A percentile compares a stretch with the other conserved stretches of the same genome.
Evolutionary conservation across 305 asterid species (phyloP).

Genomic region (Stenogyne calaminthoides): DNA sequence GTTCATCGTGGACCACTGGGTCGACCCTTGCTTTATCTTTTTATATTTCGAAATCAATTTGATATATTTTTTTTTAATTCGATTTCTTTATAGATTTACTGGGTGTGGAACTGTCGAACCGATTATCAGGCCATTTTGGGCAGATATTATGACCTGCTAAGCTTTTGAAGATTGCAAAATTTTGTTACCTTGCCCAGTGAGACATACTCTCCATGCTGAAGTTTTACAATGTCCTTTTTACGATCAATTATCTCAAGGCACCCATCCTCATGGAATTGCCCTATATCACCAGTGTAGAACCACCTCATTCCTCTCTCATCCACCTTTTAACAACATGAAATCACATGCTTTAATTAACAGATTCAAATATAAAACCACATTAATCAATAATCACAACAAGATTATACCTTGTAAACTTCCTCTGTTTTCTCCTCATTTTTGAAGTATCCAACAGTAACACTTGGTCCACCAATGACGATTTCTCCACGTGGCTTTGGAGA

Average conservation of each 20-base stretch:
- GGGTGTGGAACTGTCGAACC: no score
- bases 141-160: no score
- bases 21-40: no score
- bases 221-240: slow-evolving; percentile 91
- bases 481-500: slow-evolving; percentile 94
- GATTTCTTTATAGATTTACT: no score
- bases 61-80: no score
- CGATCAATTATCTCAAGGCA: slow-evolving; percentile 97
- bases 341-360: neutral
- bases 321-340: slow-evolving; percentile 46
- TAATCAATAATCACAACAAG: neutral
- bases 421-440: slow-evolving; percentile 80
- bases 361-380: neutral
- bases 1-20: no score
- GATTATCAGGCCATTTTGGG: no score
- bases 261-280: slow-evolving; percentile 86
- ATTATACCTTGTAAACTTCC: slow-evolving; percentile 86
- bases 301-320: slow-evolving; percentile 88
- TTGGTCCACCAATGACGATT: slow-evolving; percentile 92
- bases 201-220: slow-evolving; percentile 97
- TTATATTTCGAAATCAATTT: no score
- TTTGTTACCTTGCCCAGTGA: slow-evolving; percentile 82
- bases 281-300: slow-evolving; percentile 95
- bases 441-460: slow-evolving; percentile 92
- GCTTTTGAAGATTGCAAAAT: no score